Evolutionary conservation across 2,329 filamentous ascomycete species (phyloP), one percentile per base, ranked within the genome.

Genomic region (Sporothrix brunneoviolacea): DNA sequence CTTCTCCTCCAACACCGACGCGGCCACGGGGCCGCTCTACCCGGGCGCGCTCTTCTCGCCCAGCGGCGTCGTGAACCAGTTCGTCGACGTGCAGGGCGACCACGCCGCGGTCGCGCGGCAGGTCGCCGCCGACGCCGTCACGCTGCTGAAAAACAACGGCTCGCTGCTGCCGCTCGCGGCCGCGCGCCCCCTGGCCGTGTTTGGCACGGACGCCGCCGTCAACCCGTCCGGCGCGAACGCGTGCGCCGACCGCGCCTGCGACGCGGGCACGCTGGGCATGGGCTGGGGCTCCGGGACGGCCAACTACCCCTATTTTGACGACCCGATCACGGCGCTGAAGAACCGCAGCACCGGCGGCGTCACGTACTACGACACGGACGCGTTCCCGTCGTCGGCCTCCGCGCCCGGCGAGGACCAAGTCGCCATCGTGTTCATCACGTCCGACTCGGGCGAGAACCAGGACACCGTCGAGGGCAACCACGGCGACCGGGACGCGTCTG

Each of bases 141-240:
- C 84, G 1, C 64, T 89, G n/a, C 70, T 89, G 48, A 86, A 86
- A 70, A 88, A 88, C 62, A 69, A 70, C 2, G 72, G 62, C 42
- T 22, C 35, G 3, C 41, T 79, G 3, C 65, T 80, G n/a, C 76
- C 76, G 3, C 60, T 80, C 6, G 59, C 64, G 41, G 68, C 66
- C 18, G 68, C 74, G 4, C 67, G 87, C 0, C 84, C 84, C 56
- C 71, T 83, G 9, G 79, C 76, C 5, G 68, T 84, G 47, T 79
- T 88, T 55, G 84, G 84, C 3, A 78, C 75, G 4, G 80, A 83
- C 55, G 75, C 82, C 6, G 75, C 78, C 41, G 72, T 75, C 38
- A 83, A 83, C 57, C 75, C 75, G 0, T 70, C 73, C 22, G 84
- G 82, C n/a, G 70, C 75, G n/a, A 87, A 87, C 62, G 70, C 75